A percentile compares a stretch with the other conserved stretches of the same genome.
These are phyloP conservation scores for Licmophora abbreviata DNA, from an alignment of 108 stramenopile genomes.

Conservation along the genomic window DNA sequence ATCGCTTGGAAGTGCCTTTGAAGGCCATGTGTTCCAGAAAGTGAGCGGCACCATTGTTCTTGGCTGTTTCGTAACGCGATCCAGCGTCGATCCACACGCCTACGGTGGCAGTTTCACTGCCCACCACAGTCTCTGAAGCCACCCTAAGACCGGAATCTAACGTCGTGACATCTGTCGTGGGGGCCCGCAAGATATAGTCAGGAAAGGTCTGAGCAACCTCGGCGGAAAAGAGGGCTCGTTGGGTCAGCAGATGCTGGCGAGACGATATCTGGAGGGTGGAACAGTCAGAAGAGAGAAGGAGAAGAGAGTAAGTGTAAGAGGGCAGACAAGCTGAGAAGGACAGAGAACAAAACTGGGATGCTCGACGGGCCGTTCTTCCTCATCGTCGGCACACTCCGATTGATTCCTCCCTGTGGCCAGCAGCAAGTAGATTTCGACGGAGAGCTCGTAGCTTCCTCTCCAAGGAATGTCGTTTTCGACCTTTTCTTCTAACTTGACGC, in stretches of 20 bases:
- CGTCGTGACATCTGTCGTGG: slow-evolving; percentile 80
- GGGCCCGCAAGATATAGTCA: slow-evolving; percentile 76
- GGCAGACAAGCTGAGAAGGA: too few species aligned
- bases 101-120: slow-evolving; percentile 76
- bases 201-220: slow-evolving; percentile 40
- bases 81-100: slow-evolving; percentile 89
- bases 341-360: not conserved
- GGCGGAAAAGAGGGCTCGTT: not conserved
- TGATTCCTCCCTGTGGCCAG: too few species aligned
- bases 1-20: slow-evolving; percentile 91
- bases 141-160: slow-evolving; percentile 83
- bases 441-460: too few species aligned
- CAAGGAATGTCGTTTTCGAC: too few species aligned
- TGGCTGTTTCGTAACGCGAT: slow-evolving; percentile 91
- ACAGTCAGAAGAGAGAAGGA: not conserved
- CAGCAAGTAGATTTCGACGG: too few species aligned
- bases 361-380: not conserved
- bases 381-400: not conserved
- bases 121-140: slow-evolving; percentile 78
- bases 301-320: not conserved
- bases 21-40: slow-evolving; percentile 99
- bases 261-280: not conserved
- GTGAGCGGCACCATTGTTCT: slow-evolving; percentile 99
- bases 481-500: too few species aligned
- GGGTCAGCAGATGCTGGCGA: not conserved